Conservation (phyloP, 176 grass and related monocot species). For the Rhynchospora tenuis region DNA sequence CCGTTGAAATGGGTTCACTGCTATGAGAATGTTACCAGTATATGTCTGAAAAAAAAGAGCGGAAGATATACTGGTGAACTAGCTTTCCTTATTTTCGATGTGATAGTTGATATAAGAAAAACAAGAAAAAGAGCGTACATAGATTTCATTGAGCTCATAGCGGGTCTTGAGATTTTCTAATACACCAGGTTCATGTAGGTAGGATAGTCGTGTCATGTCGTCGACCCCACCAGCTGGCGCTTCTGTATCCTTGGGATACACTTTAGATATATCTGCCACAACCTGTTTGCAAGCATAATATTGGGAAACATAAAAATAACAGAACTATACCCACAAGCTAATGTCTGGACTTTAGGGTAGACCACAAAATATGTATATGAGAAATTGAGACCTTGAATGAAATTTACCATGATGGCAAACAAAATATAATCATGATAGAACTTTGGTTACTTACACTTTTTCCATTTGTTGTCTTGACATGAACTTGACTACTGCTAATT, state of each 20-base stretch:
- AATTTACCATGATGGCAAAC: background rate
- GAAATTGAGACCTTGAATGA: background rate
- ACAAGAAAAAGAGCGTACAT: slow-evolving; percentile 46
- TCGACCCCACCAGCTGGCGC: slow-evolving; percentile 95
- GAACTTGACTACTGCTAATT: slow-evolving; percentile 72
- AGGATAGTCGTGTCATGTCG: slow-evolving; percentile 99
- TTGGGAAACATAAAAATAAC: slow-evolving; percentile 4
- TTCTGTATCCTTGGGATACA: slow-evolving; percentile 86
- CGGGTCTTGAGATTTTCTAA: slow-evolving; percentile 92
- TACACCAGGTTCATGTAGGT: slow-evolving; percentile 99
- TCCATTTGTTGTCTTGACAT: slow-evolving; percentile 73
- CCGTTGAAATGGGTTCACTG: slow-evolving; percentile 97
- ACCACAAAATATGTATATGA: background rate
- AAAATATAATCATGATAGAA: background rate
- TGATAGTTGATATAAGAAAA: background rate
- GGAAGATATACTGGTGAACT: background rate
- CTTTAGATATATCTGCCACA: slow-evolving; percentile 72
- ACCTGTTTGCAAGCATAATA: slow-evolving; percentile 48
- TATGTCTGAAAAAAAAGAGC: slow-evolving; percentile 74
- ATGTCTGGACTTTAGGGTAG: background rate
- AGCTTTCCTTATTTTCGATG: background rate
- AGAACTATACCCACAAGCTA: background rate
- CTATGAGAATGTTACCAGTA: slow-evolving; percentile 98
- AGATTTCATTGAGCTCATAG: slow-evolving; percentile 99
- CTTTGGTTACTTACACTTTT: slow-evolving; percentile 52